Percentiles rank a stretch among this genome's conserved stretches.
Evolutionary conservation across 495 filamentous ascomycete genomes (phyloP).

Genomic region (Aspergillus egyptiacus): DNA sequence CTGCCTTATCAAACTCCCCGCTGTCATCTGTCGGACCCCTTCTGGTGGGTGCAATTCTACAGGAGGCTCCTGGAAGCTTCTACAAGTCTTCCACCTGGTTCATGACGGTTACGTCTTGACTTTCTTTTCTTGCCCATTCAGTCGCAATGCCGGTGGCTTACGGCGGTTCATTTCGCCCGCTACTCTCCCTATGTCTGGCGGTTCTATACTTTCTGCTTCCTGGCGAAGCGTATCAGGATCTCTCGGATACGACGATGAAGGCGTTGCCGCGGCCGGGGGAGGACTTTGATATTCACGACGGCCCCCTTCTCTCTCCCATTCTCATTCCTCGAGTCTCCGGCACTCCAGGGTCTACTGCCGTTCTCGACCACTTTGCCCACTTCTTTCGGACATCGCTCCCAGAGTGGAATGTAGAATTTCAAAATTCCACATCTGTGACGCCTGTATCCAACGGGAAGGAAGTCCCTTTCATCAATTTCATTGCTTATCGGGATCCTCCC

Average conservation of each 20-base stretch:
- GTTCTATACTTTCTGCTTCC: slow-evolving; percentile 25
- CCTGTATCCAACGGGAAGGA: slow-evolving; percentile 61
- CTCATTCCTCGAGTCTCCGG: slow-evolving; percentile 87
- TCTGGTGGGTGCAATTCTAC: background rate
- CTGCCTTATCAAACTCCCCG: background rate
- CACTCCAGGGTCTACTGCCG: slow-evolving; percentile 65
- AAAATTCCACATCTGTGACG: slow-evolving; percentile 80
- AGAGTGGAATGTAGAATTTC: slow-evolving; percentile 70
- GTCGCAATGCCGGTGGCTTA: slow-evolving; percentile 30
- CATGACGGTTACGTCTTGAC: slow-evolving; percentile 3
- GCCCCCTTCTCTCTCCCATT: slow-evolving; percentile 78
- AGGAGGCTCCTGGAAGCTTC: background rate
- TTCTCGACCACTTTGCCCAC: slow-evolving; percentile 73
- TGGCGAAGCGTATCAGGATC: slow-evolving; percentile 56
- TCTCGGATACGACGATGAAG: slow-evolving; percentile 67
- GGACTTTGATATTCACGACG: slow-evolving; percentile 76
- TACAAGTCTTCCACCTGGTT: background rate
- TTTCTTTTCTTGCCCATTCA: background rate
- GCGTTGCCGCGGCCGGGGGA: slow-evolving; percentile 59
- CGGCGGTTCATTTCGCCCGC: slow-evolving; percentile 19
- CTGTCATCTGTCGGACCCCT: background rate
- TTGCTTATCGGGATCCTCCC: slow-evolving; percentile 85
- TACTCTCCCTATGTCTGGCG: slow-evolving; percentile 28
- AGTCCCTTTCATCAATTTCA: slow-evolving; percentile 80
- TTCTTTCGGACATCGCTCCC: slow-evolving; percentile 73